Evolutionary conservation across 2,329 filamentous ascomycete species (phyloP).

Genomic region (Aspergillus sp.): DNA sequence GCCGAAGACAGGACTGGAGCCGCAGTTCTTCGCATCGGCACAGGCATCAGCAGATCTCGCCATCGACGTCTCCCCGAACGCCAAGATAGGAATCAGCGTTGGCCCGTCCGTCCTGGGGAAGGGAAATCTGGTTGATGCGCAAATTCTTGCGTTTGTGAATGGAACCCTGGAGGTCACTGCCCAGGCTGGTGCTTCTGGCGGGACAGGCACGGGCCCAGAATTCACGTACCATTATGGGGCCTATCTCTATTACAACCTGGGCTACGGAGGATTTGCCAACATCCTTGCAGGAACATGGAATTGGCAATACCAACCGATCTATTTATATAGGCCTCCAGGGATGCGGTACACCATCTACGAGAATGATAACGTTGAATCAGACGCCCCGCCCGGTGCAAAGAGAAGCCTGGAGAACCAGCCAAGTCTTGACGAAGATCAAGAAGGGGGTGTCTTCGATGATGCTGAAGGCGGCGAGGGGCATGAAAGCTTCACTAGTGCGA

Average conservation of each 20-base stretch:
- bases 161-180: constrained; percentile 4
- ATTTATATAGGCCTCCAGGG: constrained; percentile 1
- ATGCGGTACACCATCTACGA: background rate
- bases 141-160: constrained; percentile 8
- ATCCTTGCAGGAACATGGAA: too few relatives aligned
- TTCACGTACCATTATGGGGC: constrained; percentile 7
- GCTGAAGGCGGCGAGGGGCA: too few relatives aligned
- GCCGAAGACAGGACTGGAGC: constrained; percentile 5
- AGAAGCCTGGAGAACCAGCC: too few relatives aligned
- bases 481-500: too few relatives aligned
- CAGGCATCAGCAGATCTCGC: constrained; percentile 7
- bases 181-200: constrained; percentile 1
- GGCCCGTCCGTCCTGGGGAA: constrained; percentile 6
- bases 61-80: constrained; percentile 9
- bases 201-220: constrained; percentile 1
- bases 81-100: constrained; percentile 12
- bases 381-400: too few relatives aligned
- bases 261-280: constrained; percentile 7
- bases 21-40: constrained; percentile 9
- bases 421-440: too few relatives aligned
- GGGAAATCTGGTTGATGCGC: constrained; percentile 9
- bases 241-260: constrained; percentile 9
- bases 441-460: too few relatives aligned
- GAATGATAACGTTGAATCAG: background rate
- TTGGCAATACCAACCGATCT: too few relatives aligned